Percentiles rank a stretch among this genome's conserved stretches.
phyloP scores from a whole-genome alignment of 306 rosid species.

The Herpetospermum pedunculosum region DNA sequence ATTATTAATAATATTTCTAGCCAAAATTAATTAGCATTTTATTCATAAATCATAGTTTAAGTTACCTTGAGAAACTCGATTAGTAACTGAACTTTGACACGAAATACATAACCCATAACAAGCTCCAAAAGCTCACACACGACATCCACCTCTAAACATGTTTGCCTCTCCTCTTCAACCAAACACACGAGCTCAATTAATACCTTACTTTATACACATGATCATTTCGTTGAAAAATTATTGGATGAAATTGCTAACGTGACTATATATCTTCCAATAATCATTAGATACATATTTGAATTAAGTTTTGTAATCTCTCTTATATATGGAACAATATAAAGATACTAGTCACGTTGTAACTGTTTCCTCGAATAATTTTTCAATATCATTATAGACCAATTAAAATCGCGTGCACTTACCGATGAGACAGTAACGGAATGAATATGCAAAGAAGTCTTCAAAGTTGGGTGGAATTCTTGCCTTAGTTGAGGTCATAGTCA shows the following conservation, averaged over 20 bases:
- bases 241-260: no score
- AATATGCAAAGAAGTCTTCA: slow-evolving; percentile 44
- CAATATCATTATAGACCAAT: not conserved
- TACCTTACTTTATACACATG: not conserved
- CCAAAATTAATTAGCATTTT: no score
- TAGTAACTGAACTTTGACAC: slow-evolving; percentile 33
- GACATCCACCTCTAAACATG: not conserved
- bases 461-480: slow-evolving; percentile 26
- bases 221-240: no score
- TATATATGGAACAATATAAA: no score
- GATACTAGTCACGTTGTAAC: not conserved
- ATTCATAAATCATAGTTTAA: no score
- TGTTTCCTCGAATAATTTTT: no score
- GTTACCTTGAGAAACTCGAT: slow-evolving; percentile 45
- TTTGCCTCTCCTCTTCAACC: not conserved
- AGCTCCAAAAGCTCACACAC: slow-evolving; percentile 38
- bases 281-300: no score
- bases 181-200: not conserved
- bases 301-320: no score
- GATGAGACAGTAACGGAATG: slow-evolving; percentile 49
- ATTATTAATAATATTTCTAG: no score
- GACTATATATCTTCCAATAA: no score
- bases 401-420: slow-evolving; percentile 20
- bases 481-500: slow-evolving; percentile 14
- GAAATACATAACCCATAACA: slow-evolving; percentile 37